These are phyloP conservation scores for Taphrina wiesneri DNA, from an alignment of 1,139 yeast species.

Conservation along the genomic window DNA sequence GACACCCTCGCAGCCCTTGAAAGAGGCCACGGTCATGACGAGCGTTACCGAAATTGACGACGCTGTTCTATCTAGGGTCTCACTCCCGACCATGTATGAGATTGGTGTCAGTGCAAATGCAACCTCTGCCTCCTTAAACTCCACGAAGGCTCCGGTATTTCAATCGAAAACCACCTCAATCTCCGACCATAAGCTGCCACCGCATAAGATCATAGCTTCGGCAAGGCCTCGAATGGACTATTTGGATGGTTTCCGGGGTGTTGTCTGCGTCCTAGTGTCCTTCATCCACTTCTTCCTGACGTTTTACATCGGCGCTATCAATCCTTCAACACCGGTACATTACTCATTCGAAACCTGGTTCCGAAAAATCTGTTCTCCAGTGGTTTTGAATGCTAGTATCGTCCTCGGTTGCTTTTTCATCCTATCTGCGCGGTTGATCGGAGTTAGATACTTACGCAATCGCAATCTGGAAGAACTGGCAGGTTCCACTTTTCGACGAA, in stretches of 20 bases:
- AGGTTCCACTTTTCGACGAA: neutral
- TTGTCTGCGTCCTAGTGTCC: slow-evolving; percentile 4
- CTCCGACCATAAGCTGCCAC: neutral
- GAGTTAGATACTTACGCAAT: slow-evolving; percentile 5
- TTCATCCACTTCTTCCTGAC: slow-evolving; percentile 8
- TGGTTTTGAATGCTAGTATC: slow-evolving; percentile 11
- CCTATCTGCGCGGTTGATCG: slow-evolving; percentile 9
- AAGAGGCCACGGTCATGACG: neutral
- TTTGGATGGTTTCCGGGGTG: slow-evolving; percentile 3
- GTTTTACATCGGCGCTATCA: slow-evolving; percentile 6
- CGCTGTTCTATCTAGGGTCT: neutral
- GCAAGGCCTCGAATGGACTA: slow-evolving; percentile 4
- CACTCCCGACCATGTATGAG: slow-evolving; percentile 5
- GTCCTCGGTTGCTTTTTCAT: slow-evolving; percentile 6
- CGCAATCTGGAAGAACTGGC: slow-evolving; percentile 5
- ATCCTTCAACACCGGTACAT: slow-evolving; percentile 11
- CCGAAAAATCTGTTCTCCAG: slow-evolving; percentile 5
- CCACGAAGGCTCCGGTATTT: neutral
- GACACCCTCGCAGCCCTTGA: neutral
- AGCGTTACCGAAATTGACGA: neutral
- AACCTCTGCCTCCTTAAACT: neutral
- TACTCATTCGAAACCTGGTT: slow-evolving; percentile 2
- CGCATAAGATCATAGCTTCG: neutral
- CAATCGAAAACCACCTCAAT: neutral
- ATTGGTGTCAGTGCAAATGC: neutral